Evolutionary conservation across 352 stramenopile species (phyloP).

Genomic region (Phytophthora rubi): DNA sequence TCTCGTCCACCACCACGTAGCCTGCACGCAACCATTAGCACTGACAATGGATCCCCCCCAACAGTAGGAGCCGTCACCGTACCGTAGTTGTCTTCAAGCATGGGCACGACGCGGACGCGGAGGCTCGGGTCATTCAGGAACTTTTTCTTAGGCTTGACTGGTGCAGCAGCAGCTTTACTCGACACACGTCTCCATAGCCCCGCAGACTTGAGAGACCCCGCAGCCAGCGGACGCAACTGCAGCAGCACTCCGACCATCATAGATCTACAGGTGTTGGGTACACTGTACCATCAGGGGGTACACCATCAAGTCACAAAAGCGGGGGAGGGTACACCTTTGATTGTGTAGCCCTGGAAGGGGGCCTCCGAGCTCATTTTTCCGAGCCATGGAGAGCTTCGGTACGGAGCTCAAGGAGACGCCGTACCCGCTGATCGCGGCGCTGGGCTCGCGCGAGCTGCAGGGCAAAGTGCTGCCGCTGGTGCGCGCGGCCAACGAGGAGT

Average conservation of each 20-base stretch:
- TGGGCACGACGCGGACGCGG: slow-evolving; percentile 81
- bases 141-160: slow-evolving; percentile 51
- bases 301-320: no score
- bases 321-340: no score
- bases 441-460: slow-evolving; percentile 81
- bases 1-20: slow-evolving; percentile 82
- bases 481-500: slow-evolving; percentile 83
- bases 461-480: slow-evolving; percentile 71
- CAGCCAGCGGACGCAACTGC: slow-evolving; percentile 3
- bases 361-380: neutral
- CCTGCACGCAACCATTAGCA: slow-evolving; percentile 35
- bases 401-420: slow-evolving; percentile 88
- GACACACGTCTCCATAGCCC: slow-evolving; percentile 9
- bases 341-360: no score
- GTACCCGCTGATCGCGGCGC: slow-evolving; percentile 82
- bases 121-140: slow-evolving; percentile 79
- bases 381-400: slow-evolving; percentile 84
- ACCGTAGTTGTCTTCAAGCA: slow-evolving; percentile 90
- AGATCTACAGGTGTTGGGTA: no score
- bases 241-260: slow-evolving; percentile 1
- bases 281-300: no score
- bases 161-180: neutral
- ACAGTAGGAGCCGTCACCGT: slow-evolving; percentile 42
- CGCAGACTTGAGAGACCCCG: neutral
- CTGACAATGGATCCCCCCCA: neutral